These are phyloP conservation scores for Yarrowia deformans DNA, from an alignment of 805 yeast genomes.

Conservation along the genomic window DNA sequence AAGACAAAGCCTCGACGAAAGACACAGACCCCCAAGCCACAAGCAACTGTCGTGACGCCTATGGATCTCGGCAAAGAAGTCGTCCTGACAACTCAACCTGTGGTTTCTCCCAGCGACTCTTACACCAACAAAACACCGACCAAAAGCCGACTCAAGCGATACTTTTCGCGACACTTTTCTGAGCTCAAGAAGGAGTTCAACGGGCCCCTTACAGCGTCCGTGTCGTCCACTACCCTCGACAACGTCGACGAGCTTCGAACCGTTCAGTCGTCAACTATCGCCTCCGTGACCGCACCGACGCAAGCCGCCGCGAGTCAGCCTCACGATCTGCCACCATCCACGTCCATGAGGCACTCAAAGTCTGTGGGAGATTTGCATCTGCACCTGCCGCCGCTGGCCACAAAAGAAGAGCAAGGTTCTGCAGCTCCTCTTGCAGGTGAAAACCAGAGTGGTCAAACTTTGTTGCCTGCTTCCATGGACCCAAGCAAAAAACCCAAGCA, in stretches of 20 bases:
- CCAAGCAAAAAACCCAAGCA: conserved; percentile 9
- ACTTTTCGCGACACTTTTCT: conserved; percentile 26
- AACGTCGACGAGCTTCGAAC: conserved; percentile 27
- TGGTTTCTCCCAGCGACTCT: background rate
- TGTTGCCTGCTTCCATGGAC: conserved; percentile 4
- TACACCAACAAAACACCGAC: background rate
- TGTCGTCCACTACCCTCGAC: conserved; percentile 34
- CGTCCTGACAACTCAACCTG: conserved; percentile 1
- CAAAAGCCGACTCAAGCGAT: conserved; percentile 20
- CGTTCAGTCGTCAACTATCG: conserved; percentile 14
- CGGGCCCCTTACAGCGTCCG: conserved; percentile 27
- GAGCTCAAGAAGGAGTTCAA: conserved; percentile 26
- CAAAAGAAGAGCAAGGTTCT: conserved; percentile 23
- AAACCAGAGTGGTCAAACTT: conserved; percentile 22
- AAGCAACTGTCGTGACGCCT: background rate
- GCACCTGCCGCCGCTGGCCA: conserved; percentile 25
- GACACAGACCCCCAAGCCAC: background rate
- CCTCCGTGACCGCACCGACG: conserved; percentile 4
- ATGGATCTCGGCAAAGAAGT: conserved; percentile 16
- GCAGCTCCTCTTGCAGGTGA: conserved; percentile 15
- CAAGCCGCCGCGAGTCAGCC: background rate
- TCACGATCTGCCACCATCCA: background rate
- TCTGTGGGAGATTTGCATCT: conserved; percentile 37
- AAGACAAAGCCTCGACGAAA: conserved; percentile 7
- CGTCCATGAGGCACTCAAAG: conserved; percentile 31